Base-by-base conservation (phyloP, 148 eudicot genomes). In the Cornus florida region DNA sequence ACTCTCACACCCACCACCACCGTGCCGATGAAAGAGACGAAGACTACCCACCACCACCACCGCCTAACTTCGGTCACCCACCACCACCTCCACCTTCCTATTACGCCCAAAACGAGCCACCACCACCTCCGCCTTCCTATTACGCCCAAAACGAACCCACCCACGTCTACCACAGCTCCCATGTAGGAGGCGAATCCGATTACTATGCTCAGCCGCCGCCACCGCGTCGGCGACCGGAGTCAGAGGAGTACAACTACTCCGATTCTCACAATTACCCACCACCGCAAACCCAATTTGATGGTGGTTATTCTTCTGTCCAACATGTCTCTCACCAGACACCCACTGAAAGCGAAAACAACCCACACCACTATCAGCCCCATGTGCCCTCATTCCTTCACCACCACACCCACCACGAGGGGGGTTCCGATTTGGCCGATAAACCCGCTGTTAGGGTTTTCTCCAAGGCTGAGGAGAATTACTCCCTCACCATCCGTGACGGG, bases 401-500 rank as follows among this genome's bases (percentile, higher is more conserved):
- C 24, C 88, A 82, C 56, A 65, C 79, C 20, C 86, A 82, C 60
- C 72, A 77, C 31, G 75, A 77, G 48, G 65, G 65, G 65, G 73
- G 39, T 56, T 46, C 71, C 56, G 82, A 81, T 6, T 71, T 87
- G 32, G 80, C 69, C 4, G 74, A 75, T 14, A 92, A 86, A 77
- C 93, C 97, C 7, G 70, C 88, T 53, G 89, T 79, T 32, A 92
- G 81, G 87, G 74, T 92, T 28, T 91, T 81, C 77, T 60, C 82
- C 22, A 88, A 91, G 84, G 95, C 93, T 69, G 88, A 89, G 35
- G 78, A 86, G 32, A 82, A 84, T 69, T 89, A 84, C 72, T 81
- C 89, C 53, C 86, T 94, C 70, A 83, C 95, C 24, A 88, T 94
- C 59, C 84, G 91, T 11, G 91, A 92, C 72, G 94, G 90, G 0